Percentiles rank a stretch among this genome's conserved stretches.
These are phyloP conservation scores for Magnolia kwangsiensis DNA, from an alignment of 164 flowering plant species.

Conservation along the genomic window DNA sequence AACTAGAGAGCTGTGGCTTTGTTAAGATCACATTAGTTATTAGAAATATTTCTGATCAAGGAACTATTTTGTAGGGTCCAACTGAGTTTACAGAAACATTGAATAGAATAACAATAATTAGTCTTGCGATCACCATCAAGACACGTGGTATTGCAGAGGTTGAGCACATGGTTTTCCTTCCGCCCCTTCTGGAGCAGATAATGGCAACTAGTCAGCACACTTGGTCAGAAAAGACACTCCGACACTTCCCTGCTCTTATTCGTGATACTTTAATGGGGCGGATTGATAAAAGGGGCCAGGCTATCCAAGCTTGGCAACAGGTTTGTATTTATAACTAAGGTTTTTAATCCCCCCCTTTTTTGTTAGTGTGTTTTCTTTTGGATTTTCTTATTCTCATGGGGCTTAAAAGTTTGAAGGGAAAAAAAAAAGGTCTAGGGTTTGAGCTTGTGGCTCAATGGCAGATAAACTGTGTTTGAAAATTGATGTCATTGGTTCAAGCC, in stretches of 20 bases:
- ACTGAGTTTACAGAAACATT: conserved; percentile 93
- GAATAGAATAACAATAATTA: conserved; percentile 72
- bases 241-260: conserved; percentile 74
- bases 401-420: neutral
- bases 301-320: conserved; percentile 98
- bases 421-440: too few relatives aligned
- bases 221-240: conserved; percentile 94
- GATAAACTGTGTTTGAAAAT: too few relatives aligned
- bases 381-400: neutral
- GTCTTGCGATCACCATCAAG: conserved; percentile 89
- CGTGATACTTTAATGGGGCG: conserved; percentile 72
- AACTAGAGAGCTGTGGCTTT: neutral
- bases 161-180: conserved; percentile 79
- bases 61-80: conserved; percentile 64
- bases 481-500: too few relatives aligned
- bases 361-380: neutral
- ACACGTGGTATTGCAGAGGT: conserved; percentile 95
- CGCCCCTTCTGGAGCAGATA: conserved; percentile 79
- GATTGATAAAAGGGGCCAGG: conserved; percentile 68
- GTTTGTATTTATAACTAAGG: conserved; percentile 24
- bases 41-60: neutral
- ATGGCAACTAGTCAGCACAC: conserved; percentile 81
- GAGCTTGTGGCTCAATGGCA: too few relatives aligned
- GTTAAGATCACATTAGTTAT: neutral
- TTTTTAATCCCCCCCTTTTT: neutral